Percentiles rank a stretch among this genome's conserved stretches.
Evolutionary conservation across 352 stramenopile species (phyloP).

Genomic region (Globisporangium paroecandrum): DNA sequence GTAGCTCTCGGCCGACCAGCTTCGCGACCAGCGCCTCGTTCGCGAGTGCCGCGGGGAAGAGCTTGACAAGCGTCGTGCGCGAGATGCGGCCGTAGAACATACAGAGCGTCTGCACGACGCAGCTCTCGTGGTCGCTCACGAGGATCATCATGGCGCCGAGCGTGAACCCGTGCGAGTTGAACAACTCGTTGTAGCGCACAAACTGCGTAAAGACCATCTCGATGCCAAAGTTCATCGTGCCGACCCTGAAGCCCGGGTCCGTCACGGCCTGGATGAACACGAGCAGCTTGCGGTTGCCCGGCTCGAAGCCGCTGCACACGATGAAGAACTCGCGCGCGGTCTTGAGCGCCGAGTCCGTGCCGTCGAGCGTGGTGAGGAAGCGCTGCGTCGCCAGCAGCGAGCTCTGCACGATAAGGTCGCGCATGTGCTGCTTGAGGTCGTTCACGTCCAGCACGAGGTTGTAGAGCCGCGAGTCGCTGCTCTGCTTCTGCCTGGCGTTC

Average conservation of each 20-base stretch:
- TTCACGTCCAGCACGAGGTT: conserved; percentile 36
- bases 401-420: conserved; percentile 2
- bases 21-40: conserved; percentile 13
- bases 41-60: conserved; percentile 15
- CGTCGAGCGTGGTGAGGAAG: background rate
- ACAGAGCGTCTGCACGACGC: conserved; percentile 12
- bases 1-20: conserved; percentile 6
- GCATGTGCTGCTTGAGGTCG: conserved; percentile 21
- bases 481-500: background rate
- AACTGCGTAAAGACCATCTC: conserved; percentile 29
- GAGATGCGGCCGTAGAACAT: conserved; percentile 15
- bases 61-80: conserved; percentile 5
- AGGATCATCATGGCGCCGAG: background rate
- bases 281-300: conserved; percentile 3
- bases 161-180: conserved; percentile 12
- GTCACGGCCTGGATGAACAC: background rate
- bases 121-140: conserved; percentile 7
- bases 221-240: conserved; percentile 11
- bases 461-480: conserved; percentile 12
- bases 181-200: conserved; percentile 22
- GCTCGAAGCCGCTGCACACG: conserved; percentile 7
- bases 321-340: conserved; percentile 16
- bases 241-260: conserved; percentile 5
- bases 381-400: conserved; percentile 2
- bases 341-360: conserved; percentile 14